Evolutionary conservation across 345 rosid species (phyloP).

Genomic region (Psidium guajava): DNA sequence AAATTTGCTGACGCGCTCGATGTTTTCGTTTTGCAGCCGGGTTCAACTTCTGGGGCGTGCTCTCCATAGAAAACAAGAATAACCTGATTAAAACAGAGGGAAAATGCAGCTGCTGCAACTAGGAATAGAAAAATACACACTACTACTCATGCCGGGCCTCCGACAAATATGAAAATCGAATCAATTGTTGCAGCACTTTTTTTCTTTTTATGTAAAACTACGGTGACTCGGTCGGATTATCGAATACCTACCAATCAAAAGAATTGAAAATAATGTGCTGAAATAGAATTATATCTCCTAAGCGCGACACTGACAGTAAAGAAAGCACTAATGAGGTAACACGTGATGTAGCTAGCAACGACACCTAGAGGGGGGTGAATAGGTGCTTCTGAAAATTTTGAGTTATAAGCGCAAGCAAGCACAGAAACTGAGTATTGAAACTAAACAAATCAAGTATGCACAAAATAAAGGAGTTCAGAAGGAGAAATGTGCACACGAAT

Average conservation of each 20-base stretch:
- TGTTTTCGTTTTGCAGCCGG: constrained; percentile 16
- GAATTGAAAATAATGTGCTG: neutral
- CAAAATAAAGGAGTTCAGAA: too few relatives aligned
- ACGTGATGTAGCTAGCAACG: too few relatives aligned
- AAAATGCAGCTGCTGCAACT: neutral
- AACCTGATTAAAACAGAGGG: neutral
- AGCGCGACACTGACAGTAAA: neutral
- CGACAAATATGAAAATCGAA: neutral
- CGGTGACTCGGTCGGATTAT: neutral
- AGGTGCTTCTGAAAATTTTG: too few relatives aligned
- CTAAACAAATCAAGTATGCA: too few relatives aligned
- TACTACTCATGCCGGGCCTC: neutral
- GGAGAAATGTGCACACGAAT: too few relatives aligned
- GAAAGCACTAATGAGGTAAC: neutral
- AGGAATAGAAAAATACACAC: neutral
- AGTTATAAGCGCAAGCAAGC: too few relatives aligned
- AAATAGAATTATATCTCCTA: neutral
- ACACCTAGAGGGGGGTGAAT: too few relatives aligned
- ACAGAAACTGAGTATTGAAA: too few relatives aligned
- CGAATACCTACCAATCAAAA: neutral
- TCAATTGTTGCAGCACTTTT: neutral
- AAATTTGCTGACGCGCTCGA: neutral
- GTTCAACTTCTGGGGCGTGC: constrained; percentile 34
- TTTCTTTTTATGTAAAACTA: neutral
- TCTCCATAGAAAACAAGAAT: neutral